A percentile compares a stretch with the other conserved stretches of the same genome.
These are phyloP conservation scores for Trichoderma semiorbis DNA, from an alignment of 2,329 filamentous ascomycete species.

Conservation along the genomic window DNA sequence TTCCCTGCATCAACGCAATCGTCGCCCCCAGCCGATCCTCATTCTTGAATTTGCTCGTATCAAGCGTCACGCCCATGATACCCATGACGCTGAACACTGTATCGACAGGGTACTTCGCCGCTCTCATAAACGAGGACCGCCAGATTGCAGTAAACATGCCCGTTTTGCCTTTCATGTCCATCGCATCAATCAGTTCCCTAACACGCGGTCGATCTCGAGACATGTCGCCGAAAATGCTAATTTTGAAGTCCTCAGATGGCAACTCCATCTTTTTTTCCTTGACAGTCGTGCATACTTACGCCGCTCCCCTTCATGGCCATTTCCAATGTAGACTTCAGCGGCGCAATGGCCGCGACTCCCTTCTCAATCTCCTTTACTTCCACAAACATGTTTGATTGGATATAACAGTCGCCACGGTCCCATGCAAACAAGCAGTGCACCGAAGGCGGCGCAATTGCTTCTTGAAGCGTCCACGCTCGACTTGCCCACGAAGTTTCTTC, in stretches of 20 bases:
- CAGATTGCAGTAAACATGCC: constrained; percentile 12
- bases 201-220: not conserved
- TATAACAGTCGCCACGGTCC: not conserved
- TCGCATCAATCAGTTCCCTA: not conserved
- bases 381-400: not conserved
- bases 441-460: constrained; percentile 1
- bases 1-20: constrained; percentile 5
- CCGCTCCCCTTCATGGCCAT: constrained; percentile 4
- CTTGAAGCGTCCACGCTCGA: constrained; percentile 5
- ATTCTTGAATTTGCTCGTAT: not conserved
- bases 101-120: constrained; percentile 2
- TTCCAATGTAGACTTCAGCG: not conserved
- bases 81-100: constrained; percentile 4
- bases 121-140: constrained; percentile 1
- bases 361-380: not conserved
- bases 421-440: not conserved
- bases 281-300: not conserved
- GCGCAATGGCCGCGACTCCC: not conserved
- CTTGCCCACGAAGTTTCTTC: not conserved
- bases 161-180: constrained; percentile 4
- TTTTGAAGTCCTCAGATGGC: not conserved
- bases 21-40: constrained; percentile 1
- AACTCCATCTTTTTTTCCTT: not conserved
- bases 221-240: not conserved
- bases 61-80: constrained; percentile 12